Evolutionary conservation across 352 stramenopile genomes (phyloP), one percentile per base, ranked within the genome.

Genomic region (Pythium chondricola): DNA sequence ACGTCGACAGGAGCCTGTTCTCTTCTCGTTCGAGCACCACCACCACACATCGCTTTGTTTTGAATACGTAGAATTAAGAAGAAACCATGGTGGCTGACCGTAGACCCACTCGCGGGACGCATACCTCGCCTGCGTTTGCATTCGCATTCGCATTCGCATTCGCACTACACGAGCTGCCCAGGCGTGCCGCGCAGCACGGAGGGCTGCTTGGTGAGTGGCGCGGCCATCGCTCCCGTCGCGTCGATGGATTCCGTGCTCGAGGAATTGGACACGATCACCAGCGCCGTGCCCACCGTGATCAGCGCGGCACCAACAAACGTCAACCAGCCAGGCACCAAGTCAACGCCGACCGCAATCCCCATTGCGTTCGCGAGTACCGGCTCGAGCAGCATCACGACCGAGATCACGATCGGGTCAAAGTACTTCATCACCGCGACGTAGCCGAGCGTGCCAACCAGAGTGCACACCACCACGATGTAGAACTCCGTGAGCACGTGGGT

Each of bases 361-460:
- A 96, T 86, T 17, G 85, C 67, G 3, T 72, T 71, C 3, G 76
- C 85, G 10, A 92, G 38, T 37, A 93, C 64, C 10, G 87, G 87
- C 61, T 97, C 85, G n/a, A 95, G 56, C 10, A 97, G 65, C 67
- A 89, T 93, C 26, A 94, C 85, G 25, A 93, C 86, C 7, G 84
- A 85, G 26, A 95, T 71, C 20, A 95, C 85, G 43, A 97, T 87
- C 21, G 85, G 72, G 36, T 91, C 80, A 37, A 97, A 97, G 63
- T 97, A 96, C 47, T 97, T 95, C 73, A 97, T 85, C 10, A 90
- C 81, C 3, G 71, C 70, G 36, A 97, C 57, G 52, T 93, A 97
- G 10, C 85, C 85, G 35, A 91, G 75, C 10, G 82, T 94, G 44
- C 87, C 85, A 0, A 95, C 51, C 11, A 91, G 63, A 29, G 88